Conservation (phyloP, 352 stramenopile genomes). For the Globisporangium spinosum region DNA sequence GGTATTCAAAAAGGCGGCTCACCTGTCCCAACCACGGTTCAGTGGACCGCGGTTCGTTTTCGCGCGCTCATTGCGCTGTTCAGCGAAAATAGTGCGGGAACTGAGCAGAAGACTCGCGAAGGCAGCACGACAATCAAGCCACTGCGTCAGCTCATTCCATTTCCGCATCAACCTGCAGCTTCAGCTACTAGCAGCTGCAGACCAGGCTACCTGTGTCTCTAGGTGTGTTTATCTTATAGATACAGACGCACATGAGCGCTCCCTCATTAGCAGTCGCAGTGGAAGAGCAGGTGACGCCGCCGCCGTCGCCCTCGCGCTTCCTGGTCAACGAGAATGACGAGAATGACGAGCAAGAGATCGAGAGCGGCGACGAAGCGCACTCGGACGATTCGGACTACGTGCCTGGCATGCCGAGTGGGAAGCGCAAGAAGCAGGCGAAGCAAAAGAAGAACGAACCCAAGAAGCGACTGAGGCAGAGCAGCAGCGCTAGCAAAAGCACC, state of each 20-base stretch:
- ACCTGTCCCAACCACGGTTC: neutral
- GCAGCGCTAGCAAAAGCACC: conserved; percentile 1
- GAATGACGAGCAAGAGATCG: neutral
- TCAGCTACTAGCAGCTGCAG: neutral
- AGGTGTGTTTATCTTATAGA: neutral
- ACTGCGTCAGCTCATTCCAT: conserved; percentile 3
- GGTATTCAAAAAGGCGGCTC: neutral
- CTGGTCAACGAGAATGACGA: neutral
- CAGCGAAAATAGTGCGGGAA: conserved; percentile 13
- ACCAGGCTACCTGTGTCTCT: neutral
- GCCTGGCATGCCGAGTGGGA: neutral
- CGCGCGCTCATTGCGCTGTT: conserved; percentile 5
- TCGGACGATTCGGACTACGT: conserved; percentile 16
- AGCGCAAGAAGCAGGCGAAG: neutral
- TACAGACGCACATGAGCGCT: neutral
- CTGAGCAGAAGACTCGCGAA: conserved; percentile 1
- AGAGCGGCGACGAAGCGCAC: conserved; percentile 4
- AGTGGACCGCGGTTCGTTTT: conserved; percentile 5
- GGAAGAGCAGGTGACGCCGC: conserved; percentile 11
- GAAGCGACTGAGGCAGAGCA: conserved; percentile 16
- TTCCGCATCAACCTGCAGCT: neutral
- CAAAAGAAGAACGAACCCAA: neutral
- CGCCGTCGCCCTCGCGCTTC: conserved; percentile 13
- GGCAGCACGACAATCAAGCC: neutral
- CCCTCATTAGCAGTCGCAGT: neutral